Evolutionary conservation across 768 basidiomycete genomes (phyloP).

Genomic region (Agaricus blazei): DNA sequence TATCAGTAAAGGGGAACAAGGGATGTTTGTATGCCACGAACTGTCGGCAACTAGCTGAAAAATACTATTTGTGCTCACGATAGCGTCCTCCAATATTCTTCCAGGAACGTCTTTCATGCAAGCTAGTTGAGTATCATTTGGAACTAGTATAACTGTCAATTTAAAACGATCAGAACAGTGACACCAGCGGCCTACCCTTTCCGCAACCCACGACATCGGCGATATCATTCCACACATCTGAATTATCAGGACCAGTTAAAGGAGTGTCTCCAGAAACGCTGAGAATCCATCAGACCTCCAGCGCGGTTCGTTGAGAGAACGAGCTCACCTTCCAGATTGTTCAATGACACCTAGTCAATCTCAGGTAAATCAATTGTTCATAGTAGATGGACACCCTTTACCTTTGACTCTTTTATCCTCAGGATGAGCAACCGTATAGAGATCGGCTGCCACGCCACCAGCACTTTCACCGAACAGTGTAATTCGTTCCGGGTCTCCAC

Average conservation of each 20-base stretch:
- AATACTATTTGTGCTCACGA: conserved; percentile 20
- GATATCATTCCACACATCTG: conserved; percentile 26
- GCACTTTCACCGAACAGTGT: conserved; percentile 33
- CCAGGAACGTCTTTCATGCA: conserved; percentile 31
- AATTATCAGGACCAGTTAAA: conserved; percentile 13
- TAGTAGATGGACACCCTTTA: conserved; percentile 3
- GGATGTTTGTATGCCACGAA: conserved; percentile 10
- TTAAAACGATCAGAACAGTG: not conserved
- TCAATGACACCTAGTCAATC: conserved; percentile 25
- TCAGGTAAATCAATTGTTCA: not conserved
- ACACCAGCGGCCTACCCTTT: conserved; percentile 17
- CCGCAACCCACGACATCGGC: conserved; percentile 28
- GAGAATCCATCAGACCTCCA: not conserved
- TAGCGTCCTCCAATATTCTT: conserved; percentile 25
- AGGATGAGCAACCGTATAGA: conserved; percentile 29
- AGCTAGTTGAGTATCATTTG: conserved; percentile 24
- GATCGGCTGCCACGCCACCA: conserved; percentile 28
- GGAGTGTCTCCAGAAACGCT: conserved; percentile 13
- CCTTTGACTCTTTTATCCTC: conserved; percentile 26
- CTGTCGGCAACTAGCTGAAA: conserved; percentile 29
- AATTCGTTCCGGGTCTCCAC: conserved; percentile 33
- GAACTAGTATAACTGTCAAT: conserved; percentile 1
- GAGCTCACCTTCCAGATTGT: conserved; percentile 29
- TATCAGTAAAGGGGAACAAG: not conserved
- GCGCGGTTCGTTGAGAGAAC: not conserved